Evolutionary conservation across 148 eudicot species (phyloP).

Genomic region (Cornus kousa): DNA sequence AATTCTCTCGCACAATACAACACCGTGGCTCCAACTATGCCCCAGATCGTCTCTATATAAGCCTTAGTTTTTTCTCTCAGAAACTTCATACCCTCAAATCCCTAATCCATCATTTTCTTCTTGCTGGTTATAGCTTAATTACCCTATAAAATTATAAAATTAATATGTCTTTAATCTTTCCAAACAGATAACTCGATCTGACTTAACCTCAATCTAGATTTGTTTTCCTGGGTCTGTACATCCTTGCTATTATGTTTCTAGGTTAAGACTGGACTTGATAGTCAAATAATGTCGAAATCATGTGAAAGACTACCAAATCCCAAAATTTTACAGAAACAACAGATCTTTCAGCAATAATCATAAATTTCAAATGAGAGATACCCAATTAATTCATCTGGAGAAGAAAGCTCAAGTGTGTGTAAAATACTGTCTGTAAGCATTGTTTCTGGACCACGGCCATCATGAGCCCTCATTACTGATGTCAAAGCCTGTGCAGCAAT

Average conservation of each 20-base stretch:
- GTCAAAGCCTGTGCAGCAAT: conserved; percentile 86
- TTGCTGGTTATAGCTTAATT: too few relatives aligned
- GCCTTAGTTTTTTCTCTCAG: too few relatives aligned
- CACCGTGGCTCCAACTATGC: too few relatives aligned
- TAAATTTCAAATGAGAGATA: conserved; percentile 14
- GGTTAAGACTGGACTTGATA: neutral
- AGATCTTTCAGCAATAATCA: neutral
- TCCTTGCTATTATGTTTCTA: neutral
- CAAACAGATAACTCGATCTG: neutral
- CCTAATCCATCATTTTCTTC: too few relatives aligned
- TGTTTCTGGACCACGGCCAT: conserved; percentile 83
- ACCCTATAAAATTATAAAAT: neutral
- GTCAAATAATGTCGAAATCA: too few relatives aligned
- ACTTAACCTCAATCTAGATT: neutral
- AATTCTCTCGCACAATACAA: too few relatives aligned
- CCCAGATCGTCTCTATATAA: too few relatives aligned
- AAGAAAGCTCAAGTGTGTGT: conserved; percentile 57
- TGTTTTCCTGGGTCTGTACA: neutral
- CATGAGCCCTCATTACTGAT: conserved; percentile 79
- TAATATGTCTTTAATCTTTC: neutral
- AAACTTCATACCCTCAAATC: too few relatives aligned
- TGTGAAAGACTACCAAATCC: neutral
- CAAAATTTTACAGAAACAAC: neutral
- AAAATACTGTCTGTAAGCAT: conserved; percentile 53
- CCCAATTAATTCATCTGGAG: conserved; percentile 90